Base-by-base conservation (phyloP, 768 basidiomycete species). In the Termitomyces sp. region DNA sequence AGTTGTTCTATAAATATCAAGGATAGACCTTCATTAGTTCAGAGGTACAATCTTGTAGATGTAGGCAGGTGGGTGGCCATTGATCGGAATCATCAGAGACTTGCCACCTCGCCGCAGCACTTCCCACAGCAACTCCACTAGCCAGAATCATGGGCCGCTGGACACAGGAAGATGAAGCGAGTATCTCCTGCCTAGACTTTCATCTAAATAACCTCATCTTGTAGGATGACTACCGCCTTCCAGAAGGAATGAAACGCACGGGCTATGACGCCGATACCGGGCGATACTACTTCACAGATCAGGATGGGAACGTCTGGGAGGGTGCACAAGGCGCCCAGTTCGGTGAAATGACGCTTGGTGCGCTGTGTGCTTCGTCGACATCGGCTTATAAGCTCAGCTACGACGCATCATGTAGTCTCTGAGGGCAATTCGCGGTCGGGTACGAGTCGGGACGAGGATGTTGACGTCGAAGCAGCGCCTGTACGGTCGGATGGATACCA, bases 251-350 rank as follows among this genome's bases (percentile, higher is more conserved):
- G 82, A 76, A 84, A 63, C 84, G 91, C 38, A 83, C 89, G 60
- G 91, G 89, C 11, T 92, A 92, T 68, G 91, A 93, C 73, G 76
- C 86, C 4, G 91, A 92, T 74, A 79, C 80, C 1, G 81, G 83
- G 53, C 76, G 81, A 52, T 91, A 92, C 75, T 80, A 81, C 69
- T 92, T 86, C 74, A 79, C 80, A 31, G 84, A 85, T 70, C 50
- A 64, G 14, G 80, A 79, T 51, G 88, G 89, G 10, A 73, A 69
- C 72, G 63, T 85, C 68, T 87, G 85, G 84, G 71, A 74, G 55
- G 77, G 83, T n/a, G 73, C 81, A 17, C 79, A 86, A 63, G 89
- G 89, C 29, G 81, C 85, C 38, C 75, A 85, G 69, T 90, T 81
- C 64, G 85, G 90, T 29, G 77, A 81, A 66, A 79, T 85, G 78